A percentile compares a stretch with the other conserved stretches of the same genome.
phyloP scores from a whole-genome alignment of 2,329 filamentous ascomycete genomes.

The Hortaea werneckii region DNA sequence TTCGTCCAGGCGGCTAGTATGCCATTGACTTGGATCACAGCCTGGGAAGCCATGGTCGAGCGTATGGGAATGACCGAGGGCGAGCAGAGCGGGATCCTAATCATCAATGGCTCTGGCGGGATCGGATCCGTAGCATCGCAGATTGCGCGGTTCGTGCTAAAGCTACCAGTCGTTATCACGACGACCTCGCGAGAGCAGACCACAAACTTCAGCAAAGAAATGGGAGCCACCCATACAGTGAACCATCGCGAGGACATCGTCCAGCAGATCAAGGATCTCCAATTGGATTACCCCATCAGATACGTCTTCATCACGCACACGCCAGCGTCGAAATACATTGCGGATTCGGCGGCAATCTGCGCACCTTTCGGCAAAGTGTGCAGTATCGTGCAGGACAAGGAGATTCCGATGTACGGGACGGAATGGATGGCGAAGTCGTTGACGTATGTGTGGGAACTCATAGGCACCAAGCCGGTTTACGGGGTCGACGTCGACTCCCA shows the following conservation, averaged over 20 bases:
- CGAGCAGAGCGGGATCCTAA: slow-evolving; percentile 31
- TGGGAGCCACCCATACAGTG: slow-evolving; percentile 36
- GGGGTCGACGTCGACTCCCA: slow-evolving; percentile 30
- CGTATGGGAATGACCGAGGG: slow-evolving; percentile 30
- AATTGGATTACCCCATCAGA: slow-evolving; percentile 29
- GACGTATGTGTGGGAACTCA: slow-evolving; percentile 33
- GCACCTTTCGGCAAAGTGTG: slow-evolving; percentile 37
- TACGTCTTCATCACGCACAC: slow-evolving; percentile 36
- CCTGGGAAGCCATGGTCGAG: slow-evolving; percentile 35
- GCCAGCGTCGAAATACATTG: slow-evolving; percentile 33
- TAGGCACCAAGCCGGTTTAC: slow-evolving; percentile 34
- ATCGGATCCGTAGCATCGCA: slow-evolving; percentile 37
- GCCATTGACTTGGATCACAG: slow-evolving; percentile 36
- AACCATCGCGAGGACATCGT: slow-evolving; percentile 34
- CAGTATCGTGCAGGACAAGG: slow-evolving; percentile 35
- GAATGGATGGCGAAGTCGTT: slow-evolving; percentile 39
- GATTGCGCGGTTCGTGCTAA: slow-evolving; percentile 31
- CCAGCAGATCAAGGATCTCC: slow-evolving; percentile 27
- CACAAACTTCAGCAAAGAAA: slow-evolving; percentile 27
- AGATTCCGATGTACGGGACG: slow-evolving; percentile 35
- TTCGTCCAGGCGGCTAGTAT: slow-evolving; percentile 34
- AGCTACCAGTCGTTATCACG: slow-evolving; percentile 34
- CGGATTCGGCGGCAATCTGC: slow-evolving; percentile 28
- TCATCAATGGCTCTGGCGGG: slow-evolving; percentile 38
- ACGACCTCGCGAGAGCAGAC: slow-evolving; percentile 35